Base-by-base conservation (phyloP, 2,329 filamentous ascomycete species). In the Sporothrix variecibatus region DNA sequence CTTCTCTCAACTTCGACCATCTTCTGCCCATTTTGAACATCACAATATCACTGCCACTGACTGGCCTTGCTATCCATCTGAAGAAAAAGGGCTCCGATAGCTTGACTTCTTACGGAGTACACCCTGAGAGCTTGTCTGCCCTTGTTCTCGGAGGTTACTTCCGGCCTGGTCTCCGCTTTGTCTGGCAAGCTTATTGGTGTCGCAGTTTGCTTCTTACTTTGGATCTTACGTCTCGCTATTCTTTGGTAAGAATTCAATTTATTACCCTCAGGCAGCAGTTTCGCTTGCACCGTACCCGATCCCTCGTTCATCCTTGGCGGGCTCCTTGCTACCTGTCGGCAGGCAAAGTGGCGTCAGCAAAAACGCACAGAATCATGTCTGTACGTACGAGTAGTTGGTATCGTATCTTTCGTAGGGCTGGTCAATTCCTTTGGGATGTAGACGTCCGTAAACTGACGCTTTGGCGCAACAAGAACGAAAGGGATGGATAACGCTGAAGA, bases 301-400 rank as follows among this genome's bases (percentile, higher is more conserved):
- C n/a, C n/a, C 46, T 64, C 17, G 12, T 12, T 64, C 9, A 20
- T 40, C 31, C n/a, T 64, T 34, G 34, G 31, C 31, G 26, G n/a
- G n/a, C 11, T 34, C 34, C n/a, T 49, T 20, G 43, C n/a, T n/a
- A 20, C 15, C 26, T 15, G 3, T 26, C 38, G 38, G 62, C 62
- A 40, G 43, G 26, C 40, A 31, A 9, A 5, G 20, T 68, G 26
- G 65, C 43, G 65, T 68, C 65, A 68, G 65, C 65, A 68, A n/a
- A 12, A 34, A 7, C 7, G 23, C 20, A n/a, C 49, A 8, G n/a
- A n/a, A n/a, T n/a, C n/a, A n/a, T n/a, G 8, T 53, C 49, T 23
- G 20, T 53, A 26, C 28, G 40, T 6, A 43, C 11, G 5, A 11
- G 51, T 28, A 2, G 26, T 23, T 23, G 23, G 26, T 56, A 26